Evolutionary conservation across 176 grass and related monocot genomes (phyloP).

Genomic region (Raddia guianensis): DNA sequence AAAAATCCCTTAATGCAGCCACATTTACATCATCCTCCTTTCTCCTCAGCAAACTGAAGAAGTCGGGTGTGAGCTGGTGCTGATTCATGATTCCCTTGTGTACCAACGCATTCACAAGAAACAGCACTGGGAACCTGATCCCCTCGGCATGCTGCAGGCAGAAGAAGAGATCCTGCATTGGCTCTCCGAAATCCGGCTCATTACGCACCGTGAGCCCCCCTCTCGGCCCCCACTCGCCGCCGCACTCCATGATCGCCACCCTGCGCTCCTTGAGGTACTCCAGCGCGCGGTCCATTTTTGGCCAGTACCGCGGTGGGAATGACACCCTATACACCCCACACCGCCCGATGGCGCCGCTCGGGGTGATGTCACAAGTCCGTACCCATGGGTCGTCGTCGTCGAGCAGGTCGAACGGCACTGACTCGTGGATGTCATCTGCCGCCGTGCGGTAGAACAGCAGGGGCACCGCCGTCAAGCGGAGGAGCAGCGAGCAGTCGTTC

Average conservation of each 20-base stretch:
- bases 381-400: conserved; percentile 94
- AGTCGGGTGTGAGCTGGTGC: conserved; percentile 76
- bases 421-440: conserved; percentile 70
- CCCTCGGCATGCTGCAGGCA: conserved; percentile 55
- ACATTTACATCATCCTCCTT: conserved; percentile 49
- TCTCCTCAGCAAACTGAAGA: conserved; percentile 56
- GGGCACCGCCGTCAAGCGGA: conserved; percentile 49
- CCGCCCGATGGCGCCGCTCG: conserved; percentile 56
- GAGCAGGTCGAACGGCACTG: conserved; percentile 64
- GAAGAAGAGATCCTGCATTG: conserved; percentile 59
- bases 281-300: conserved; percentile 56
- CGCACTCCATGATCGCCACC: conserved; percentile 33
- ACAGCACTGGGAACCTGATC: conserved; percentile 65
- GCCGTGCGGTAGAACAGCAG: conserved; percentile 69
- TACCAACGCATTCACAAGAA: conserved; percentile 73
- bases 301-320: conserved; percentile 54
- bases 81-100: conserved; percentile 83
- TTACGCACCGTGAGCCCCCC: conserved; percentile 34
- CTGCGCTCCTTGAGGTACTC: conserved; percentile 55
- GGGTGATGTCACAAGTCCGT: conserved; percentile 72
- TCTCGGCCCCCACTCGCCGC: conserved; percentile 16
- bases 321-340: conserved; percentile 64
- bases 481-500: conserved; percentile 48
- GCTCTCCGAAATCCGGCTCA: conserved; percentile 59
- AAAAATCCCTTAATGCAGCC: conserved; percentile 57